phyloP scores from a whole-genome alignment of 2,329 filamentous ascomycete species.

The Penicillium polonicum region DNA sequence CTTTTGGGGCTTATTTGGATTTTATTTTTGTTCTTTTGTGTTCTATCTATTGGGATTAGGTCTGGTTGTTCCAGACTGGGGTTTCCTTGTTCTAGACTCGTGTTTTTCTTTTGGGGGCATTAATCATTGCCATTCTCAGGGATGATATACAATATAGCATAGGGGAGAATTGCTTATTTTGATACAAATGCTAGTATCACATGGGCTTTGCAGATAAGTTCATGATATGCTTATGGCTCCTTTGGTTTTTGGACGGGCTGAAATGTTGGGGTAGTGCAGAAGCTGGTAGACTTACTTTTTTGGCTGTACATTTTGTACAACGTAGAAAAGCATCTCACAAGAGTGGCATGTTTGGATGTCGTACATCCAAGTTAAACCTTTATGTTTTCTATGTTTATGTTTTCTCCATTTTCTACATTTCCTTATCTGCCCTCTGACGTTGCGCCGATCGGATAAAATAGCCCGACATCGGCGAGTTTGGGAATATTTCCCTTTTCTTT shows the following conservation, averaged over 20 bases:
- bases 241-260: background rate
- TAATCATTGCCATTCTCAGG: background rate
- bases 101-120: background rate
- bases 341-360: slow-evolving; percentile 3
- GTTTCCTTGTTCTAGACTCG: background rate
- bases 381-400: background rate
- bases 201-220: background rate
- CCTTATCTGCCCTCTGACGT: slow-evolving; percentile 2
- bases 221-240: background rate
- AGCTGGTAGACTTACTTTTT: background rate
- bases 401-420: background rate
- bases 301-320: background rate
- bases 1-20: background rate
- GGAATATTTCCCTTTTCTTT: background rate
- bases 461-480: slow-evolving; percentile 1
- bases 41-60: background rate
- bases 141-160: background rate
- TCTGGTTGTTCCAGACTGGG: background rate
- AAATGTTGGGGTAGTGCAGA: background rate
- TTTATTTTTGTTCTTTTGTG: background rate
- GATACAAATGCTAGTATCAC: background rate
- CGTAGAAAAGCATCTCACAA: background rate
- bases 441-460: background rate
- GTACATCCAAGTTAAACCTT: slow-evolving; percentile 3
- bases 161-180: background rate